These are phyloP conservation scores for Knufia fluminis DNA, from an alignment of 2,329 filamentous ascomycete genomes.

Conservation along the genomic window DNA sequence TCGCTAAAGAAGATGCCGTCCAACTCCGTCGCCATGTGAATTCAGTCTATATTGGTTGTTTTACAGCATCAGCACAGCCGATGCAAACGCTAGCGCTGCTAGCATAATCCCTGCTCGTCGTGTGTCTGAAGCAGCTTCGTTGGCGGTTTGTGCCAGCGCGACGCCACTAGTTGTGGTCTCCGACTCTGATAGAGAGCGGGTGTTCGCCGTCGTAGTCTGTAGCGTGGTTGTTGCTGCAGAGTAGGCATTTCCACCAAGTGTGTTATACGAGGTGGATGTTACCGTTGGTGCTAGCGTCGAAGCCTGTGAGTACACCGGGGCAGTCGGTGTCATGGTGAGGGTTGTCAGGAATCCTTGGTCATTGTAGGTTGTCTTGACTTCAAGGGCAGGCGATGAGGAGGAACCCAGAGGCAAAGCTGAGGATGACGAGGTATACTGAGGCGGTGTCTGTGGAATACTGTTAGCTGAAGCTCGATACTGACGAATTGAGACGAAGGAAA, in stretches of 20 bases:
- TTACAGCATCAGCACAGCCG: slow-evolving; percentile 8
- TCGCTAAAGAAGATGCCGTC: neutral
- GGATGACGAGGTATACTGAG: slow-evolving; percentile 46
- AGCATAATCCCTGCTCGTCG: neutral
- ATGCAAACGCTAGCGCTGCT: slow-evolving; percentile 8
- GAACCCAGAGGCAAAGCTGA: slow-evolving; percentile 36
- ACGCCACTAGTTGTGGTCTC: neutral
- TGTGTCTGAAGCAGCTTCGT: neutral
- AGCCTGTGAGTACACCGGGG: slow-evolving; percentile 31
- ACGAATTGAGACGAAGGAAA: neutral
- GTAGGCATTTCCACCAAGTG: neutral
- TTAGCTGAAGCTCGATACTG: slow-evolving; percentile 10
- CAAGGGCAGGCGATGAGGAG: slow-evolving; percentile 38
- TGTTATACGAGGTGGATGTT: neutral
- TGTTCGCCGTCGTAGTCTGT: neutral
- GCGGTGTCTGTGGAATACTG: slow-evolving; percentile 36
- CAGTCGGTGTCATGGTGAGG: slow-evolving; percentile 31
- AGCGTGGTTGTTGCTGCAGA: neutral
- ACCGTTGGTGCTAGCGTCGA: slow-evolving; percentile 33
- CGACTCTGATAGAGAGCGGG: neutral
- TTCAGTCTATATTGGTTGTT: slow-evolving; percentile 2
- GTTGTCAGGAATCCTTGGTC: slow-evolving; percentile 43
- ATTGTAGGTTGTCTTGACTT: slow-evolving; percentile 34
- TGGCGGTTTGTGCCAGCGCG: neutral
- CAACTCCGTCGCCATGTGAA: slow-evolving; percentile 8